Evolutionary conservation across 192 early-diverging fungal genomes (phyloP).

Genomic region (Backusella westeae): DNA sequence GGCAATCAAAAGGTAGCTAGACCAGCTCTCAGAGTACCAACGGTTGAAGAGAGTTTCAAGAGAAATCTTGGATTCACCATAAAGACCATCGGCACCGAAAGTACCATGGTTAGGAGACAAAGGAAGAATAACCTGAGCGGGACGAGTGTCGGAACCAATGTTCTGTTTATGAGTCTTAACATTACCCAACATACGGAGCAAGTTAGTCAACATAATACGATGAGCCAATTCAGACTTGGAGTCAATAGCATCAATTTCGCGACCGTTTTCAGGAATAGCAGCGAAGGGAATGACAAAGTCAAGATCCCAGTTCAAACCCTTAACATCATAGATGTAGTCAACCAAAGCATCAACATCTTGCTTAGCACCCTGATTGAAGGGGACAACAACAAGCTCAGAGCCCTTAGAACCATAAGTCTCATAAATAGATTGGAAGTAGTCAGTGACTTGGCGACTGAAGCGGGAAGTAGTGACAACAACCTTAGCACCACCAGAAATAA

Average conservation of each 20-base stretch:
- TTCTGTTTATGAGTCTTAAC: conserved; percentile 82
- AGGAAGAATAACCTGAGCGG: conserved; percentile 85
- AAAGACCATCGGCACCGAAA: conserved; percentile 91
- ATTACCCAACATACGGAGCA: conserved; percentile 81
- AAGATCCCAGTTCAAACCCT: conserved; percentile 89
- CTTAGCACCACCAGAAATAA: conserved; percentile 83
- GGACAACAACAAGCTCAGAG: conserved; percentile 81
- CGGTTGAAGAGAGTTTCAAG: conserved; percentile 91
- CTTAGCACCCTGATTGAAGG: conserved; percentile 91
- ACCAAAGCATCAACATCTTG: conserved; percentile 81
- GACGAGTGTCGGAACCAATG: conserved; percentile 76
- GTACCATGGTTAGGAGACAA: conserved; percentile 97
- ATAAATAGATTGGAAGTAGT: conserved; percentile 89
- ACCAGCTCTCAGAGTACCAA: conserved; percentile 90
- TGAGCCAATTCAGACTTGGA: conserved; percentile 90
- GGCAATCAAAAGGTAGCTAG: conserved; percentile 79
- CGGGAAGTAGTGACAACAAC: conserved; percentile 92
- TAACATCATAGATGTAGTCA: conserved; percentile 84
- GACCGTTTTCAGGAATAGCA: conserved; percentile 86
- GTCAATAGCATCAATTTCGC: conserved; percentile 82
- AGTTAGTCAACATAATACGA: conserved; percentile 93
- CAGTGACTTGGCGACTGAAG: conserved; percentile 74
- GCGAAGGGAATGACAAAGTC: conserved; percentile 96
- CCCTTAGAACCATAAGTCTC: conserved; percentile 86
- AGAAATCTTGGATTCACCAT: conserved; percentile 91